Evolutionary conservation across 345 rosid genomes (phyloP), one percentile per base, ranked within the genome.

Genomic region (Populus alba): DNA sequence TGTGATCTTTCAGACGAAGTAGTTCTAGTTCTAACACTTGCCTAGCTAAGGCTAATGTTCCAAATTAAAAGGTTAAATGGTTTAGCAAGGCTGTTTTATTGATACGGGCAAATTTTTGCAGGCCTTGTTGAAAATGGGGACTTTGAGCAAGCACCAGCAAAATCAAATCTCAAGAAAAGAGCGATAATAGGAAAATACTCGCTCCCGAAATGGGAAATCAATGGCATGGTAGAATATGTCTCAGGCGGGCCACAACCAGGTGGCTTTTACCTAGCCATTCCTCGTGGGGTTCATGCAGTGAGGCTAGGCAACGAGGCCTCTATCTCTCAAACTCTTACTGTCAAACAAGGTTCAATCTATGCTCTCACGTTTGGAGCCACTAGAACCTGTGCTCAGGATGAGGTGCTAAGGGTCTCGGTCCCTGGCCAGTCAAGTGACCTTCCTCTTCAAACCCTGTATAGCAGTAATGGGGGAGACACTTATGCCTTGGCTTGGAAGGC

Each of bases 201-300:
- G 15, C 97, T 95, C 27, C 97, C 98, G 6, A 86, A 82, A 7
- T 92, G 98, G 98, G 88, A 88, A 82, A 89, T 88, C 80, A 59
- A 72, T 1, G 97, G 97, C 71, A 75, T 88, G 23, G 97, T 92
- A 6, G 95, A 94, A 84, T 85, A 81, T 74, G 85, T 94, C 71
- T 87, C 92, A 0, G 95, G 94, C 1, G 98, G 98, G 70, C 94
- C 97, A 1, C 97, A 92, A 74, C 97, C 97, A 0, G 93, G 98
- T 0, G 92, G 98, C 6, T 91, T 95, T 82, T 92, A 78, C 81
- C 81, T 88, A 0, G 72, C 89, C 1, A 85, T 95, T 37, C 95
- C 98, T 1, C 92, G 97, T 0, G 98, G 97, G 1, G 79, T 80
- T 66, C 97, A 91, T 7, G 98, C 98, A 0, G 91, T 89, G 41